These are phyloP conservation scores for Fusarium domesticum DNA, from an alignment of 2,329 filamentous ascomycete species.

Conservation along the genomic window DNA sequence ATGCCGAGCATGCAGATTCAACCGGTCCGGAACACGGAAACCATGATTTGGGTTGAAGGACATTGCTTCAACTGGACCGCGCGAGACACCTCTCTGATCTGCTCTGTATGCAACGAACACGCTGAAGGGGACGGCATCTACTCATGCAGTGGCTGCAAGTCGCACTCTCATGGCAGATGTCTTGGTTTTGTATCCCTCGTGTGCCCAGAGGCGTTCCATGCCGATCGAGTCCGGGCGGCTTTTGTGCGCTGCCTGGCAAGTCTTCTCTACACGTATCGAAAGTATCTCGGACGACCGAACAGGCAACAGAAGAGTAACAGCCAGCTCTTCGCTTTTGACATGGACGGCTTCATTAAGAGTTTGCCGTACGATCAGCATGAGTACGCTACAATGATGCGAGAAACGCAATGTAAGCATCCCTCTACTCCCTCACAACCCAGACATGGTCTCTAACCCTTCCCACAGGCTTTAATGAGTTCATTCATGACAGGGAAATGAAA, in stretches of 20 bases:
- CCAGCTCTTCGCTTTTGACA: constrained; percentile 62
- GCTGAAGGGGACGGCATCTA: constrained; percentile 71
- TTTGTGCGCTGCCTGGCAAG: constrained; percentile 66
- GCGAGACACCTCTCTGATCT: constrained; percentile 59
- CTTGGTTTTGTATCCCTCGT: constrained; percentile 62
- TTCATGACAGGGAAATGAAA: constrained; percentile 72
- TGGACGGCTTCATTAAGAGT: constrained; percentile 62
- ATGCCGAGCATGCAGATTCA: constrained; percentile 83
- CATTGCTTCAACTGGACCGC: constrained; percentile 70
- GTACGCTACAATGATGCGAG: constrained; percentile 61
- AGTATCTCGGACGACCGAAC: constrained; percentile 57
- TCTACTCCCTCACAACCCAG: neutral
- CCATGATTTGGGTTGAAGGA: constrained; percentile 78
- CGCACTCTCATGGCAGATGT: constrained; percentile 57
- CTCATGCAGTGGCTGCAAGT: constrained; percentile 64
- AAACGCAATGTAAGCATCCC: constrained; percentile 58
- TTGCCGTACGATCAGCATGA: constrained; percentile 65
- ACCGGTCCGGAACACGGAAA: constrained; percentile 74
- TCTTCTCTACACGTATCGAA: constrained; percentile 63
- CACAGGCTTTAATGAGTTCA: constrained; percentile 71
- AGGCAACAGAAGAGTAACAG: constrained; percentile 60
- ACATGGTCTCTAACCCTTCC: constrained; percentile 7
- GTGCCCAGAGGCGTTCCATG: constrained; percentile 59
- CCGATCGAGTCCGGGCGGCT: constrained; percentile 59
- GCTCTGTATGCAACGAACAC: constrained; percentile 74